A percentile compares a stretch with the other conserved stretches of the same genome.
phyloP scores from a whole-genome alignment of 2,329 filamentous ascomycete genomes.

The Didymella pomorum region DNA sequence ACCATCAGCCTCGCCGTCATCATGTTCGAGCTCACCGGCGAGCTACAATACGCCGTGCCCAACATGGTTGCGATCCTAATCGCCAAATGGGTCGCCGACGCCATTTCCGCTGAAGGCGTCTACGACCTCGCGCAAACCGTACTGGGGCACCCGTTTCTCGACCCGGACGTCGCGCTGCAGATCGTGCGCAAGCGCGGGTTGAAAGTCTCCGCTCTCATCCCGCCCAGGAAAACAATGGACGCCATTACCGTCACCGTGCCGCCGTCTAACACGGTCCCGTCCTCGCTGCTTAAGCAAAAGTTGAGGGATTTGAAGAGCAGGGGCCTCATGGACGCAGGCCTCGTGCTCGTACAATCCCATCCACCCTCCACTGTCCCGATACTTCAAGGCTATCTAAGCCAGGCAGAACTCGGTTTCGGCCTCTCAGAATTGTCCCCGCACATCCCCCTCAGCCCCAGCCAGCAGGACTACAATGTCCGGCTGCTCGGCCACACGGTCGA shows the following conservation, averaged over 20 bases:
- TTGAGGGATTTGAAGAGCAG: constrained; percentile 57
- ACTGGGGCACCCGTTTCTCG: constrained; percentile 66
- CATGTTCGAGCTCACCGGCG: constrained; percentile 68
- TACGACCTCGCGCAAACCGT: constrained; percentile 68
- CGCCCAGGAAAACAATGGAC: constrained; percentile 62
- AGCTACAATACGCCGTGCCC: constrained; percentile 65
- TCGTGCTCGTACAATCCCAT: constrained; percentile 60
- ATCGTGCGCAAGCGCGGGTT: constrained; percentile 52
- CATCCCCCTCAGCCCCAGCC: neutral
- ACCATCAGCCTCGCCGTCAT: constrained; percentile 66
- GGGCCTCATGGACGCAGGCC: constrained; percentile 65
- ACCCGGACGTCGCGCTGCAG: constrained; percentile 59
- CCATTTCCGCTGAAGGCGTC: constrained; percentile 61
- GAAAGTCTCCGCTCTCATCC: constrained; percentile 59
- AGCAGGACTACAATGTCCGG: constrained; percentile 45
- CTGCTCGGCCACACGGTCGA: constrained; percentile 48
- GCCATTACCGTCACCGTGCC: constrained; percentile 63
- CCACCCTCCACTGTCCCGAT: constrained; percentile 41
- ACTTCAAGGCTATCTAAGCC: constrained; percentile 64
- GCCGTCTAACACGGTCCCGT: constrained; percentile 53
- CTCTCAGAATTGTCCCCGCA: constrained; percentile 34
- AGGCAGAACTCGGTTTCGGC: constrained; percentile 63
- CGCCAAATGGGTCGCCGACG: constrained; percentile 67
- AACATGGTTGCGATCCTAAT: constrained; percentile 68
- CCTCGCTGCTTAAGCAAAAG: constrained; percentile 55